phyloP scores from a whole-genome alignment of 495 filamentous ascomycete species.

The Talaromyces trachyspermus region DNA sequence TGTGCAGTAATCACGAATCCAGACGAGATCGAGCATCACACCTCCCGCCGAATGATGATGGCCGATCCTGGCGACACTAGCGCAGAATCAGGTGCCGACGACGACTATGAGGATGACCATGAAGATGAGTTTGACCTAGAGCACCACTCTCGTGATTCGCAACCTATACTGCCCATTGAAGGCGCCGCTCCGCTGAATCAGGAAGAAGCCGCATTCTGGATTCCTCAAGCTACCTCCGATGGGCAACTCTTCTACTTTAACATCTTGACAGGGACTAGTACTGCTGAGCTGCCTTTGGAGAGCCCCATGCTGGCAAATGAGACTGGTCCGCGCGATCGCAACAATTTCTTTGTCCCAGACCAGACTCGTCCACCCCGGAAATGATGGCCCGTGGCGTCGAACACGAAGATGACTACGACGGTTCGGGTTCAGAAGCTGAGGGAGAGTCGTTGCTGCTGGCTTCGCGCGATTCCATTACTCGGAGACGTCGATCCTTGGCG shows the following conservation, averaged over 20 bases:
- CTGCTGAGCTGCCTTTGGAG: constrained; percentile 88
- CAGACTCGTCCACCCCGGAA: constrained; percentile 90
- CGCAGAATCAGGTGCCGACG: constrained; percentile 48
- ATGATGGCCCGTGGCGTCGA: constrained; percentile 80
- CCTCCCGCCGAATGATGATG: constrained; percentile 31
- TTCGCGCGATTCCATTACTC: constrained; percentile 51
- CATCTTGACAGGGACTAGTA: constrained; percentile 86
- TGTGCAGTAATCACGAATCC: constrained; percentile 74
- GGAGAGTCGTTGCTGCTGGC: constrained; percentile 53
- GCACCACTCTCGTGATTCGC: constrained; percentile 45
- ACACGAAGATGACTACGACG: constrained; percentile 77
- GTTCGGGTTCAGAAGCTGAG: constrained; percentile 84
- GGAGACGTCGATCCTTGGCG: constrained; percentile 57
- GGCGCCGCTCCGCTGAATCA: constrained; percentile 56
- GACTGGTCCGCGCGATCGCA: constrained; percentile 77
- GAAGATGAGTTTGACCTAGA: constrained; percentile 64
- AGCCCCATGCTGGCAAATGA: constrained; percentile 76
- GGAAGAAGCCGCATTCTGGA: constrained; percentile 94
- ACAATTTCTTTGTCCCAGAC: constrained; percentile 79
- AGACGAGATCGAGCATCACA: constrained; percentile 48
- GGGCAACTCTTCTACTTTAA: constrained; percentile 97
- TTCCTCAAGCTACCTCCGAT: constrained; percentile 92
- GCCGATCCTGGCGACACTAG: constrained; percentile 40
- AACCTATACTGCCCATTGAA: constrained; percentile 59
- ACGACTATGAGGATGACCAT: constrained; percentile 63